These are phyloP conservation scores for Clonostachys chloroleuca DNA, from an alignment of 2,329 filamentous ascomycete species.

Conservation along the genomic window DNA sequence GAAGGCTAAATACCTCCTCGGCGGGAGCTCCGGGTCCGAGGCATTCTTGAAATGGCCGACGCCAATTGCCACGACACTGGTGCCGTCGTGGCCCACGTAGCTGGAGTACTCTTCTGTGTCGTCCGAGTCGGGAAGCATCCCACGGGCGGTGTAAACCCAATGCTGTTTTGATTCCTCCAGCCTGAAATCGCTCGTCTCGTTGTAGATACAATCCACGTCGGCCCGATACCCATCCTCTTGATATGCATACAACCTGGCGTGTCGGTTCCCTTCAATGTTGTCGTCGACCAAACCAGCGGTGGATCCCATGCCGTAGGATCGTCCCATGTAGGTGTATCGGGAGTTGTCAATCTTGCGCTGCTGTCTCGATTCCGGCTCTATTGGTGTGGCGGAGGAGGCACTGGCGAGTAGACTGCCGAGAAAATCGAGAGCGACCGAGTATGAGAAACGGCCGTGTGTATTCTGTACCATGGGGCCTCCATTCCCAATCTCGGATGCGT, in stretches of 20 bases:
- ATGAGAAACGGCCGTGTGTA: constrained; percentile 12
- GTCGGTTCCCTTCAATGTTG: constrained; percentile 1
- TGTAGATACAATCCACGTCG: constrained; percentile 26
- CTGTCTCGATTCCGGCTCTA: constrained; percentile 5
- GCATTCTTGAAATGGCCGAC: not conserved
- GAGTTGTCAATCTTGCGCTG: constrained; percentile 18
- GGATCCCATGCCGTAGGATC: constrained; percentile 17
- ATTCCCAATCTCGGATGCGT: constrained; percentile 10
- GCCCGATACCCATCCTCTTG: constrained; percentile 23
- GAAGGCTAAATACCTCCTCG: not conserved
- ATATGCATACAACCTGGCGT: constrained; percentile 16
- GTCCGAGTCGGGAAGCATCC: constrained; percentile 1
- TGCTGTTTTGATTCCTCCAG: not conserved
- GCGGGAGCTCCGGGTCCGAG: not conserved
- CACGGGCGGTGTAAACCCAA: not conserved
- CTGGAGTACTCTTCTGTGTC: not conserved
- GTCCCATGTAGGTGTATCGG: constrained; percentile 14
- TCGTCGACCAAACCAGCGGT: constrained; percentile 10
- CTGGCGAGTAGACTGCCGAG: constrained; percentile 10
- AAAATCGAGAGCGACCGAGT: constrained; percentile 15
- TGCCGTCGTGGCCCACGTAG: not conserved
- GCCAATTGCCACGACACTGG: not conserved
- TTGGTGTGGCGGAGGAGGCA: constrained; percentile 11
- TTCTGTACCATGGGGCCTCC: constrained; percentile 9
- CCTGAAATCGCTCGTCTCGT: constrained; percentile 20